A percentile compares a stretch with the other conserved stretches of the same genome.
Evolutionary conservation across 2,329 filamentous ascomycete species (phyloP).

Genomic region (Ascomycota sp.): DNA sequence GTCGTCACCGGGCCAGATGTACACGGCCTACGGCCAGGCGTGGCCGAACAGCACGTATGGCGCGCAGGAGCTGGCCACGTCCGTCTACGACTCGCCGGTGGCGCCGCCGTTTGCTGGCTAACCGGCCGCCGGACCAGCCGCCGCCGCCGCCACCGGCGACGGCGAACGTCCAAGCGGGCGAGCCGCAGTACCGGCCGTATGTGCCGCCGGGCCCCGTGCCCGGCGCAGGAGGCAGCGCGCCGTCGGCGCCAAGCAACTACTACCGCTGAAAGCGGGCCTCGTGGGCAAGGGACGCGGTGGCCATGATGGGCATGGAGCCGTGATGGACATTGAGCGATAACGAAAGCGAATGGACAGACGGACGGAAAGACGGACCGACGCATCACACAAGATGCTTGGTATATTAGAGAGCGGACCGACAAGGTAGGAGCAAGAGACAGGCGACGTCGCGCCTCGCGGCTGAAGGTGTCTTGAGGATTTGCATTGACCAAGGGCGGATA

Average conservation of each 20-base stretch:
- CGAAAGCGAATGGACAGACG: no score
- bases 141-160: slow-evolving; percentile 22
- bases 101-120: slow-evolving; percentile 28
- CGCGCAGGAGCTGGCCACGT: slow-evolving; percentile 60
- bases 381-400: no score
- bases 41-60: slow-evolving; percentile 49
- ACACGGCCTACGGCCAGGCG: slow-evolving; percentile 22
- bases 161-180: slow-evolving; percentile 10
- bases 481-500: no score
- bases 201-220: no score
- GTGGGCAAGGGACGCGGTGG: slow-evolving; percentile 6
- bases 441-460: no score
- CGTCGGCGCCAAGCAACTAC: slow-evolving; percentile 33
- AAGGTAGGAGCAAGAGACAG: no score
- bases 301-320: neutral
- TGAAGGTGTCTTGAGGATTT: no score
- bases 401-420: no score
- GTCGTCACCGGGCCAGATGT: neutral
- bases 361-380: no score
- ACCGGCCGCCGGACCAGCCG: slow-evolving; percentile 16
- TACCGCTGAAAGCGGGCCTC: no score
- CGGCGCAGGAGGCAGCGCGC: slow-evolving; percentile 24
- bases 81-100: slow-evolving; percentile 56
- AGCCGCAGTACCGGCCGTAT: slow-evolving; percentile 39
- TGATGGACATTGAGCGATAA: no score